Evolutionary conservation across 164 flowering plant species (phyloP), one percentile per base, ranked within the genome.

Genomic region (Berberis thunbergii): DNA sequence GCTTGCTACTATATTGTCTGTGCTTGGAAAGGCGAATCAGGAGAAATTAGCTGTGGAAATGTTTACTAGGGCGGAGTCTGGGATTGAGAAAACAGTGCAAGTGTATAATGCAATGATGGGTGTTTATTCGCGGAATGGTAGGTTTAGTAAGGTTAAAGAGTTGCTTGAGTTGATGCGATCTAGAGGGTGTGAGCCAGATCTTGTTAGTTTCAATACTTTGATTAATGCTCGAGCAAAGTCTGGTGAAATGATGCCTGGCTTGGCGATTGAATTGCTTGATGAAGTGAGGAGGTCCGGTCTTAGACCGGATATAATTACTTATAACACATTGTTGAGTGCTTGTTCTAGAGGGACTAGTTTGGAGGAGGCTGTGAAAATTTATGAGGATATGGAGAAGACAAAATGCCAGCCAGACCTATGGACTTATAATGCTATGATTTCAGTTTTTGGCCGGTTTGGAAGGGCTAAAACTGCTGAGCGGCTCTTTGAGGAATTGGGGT

Each of bases 81-180:
- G 69, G 2, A 67, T 73, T 38, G 88, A 76, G 11, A 61, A 81
- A 63, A 83, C 85, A 1, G 91, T 91, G 7, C 94, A 91, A 63
- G 97, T 94, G 2, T 91, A 86, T 59, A 94, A 91, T 76, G 88
- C 99, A 0, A 87, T 91, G 91, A 94, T 94, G 99, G 97, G 93
- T 13, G 96, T 91, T 43, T 87, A 91, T 72, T 92, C 96, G 1
- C 72, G 96, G 70, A 84, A 67, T 69, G 99, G 96, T 40, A 71
- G 76, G 70, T 91, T 89, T 61, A 4, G 59, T 4, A 82, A 83
- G 78, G 96, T 87, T 40, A 82, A 82, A 49, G 82, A 87, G 43
- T 46, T 94, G 78, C 82, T 94, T 58, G 73, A 79, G 55, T 67
- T 84, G 72, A 91, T 94, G 96, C 78, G 78, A 9, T 64, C 76